A percentile compares a stretch with the other conserved stretches of the same genome.
Conservation (phyloP, 495 filamentous ascomycete species). For the Poronia punctata region DNA sequence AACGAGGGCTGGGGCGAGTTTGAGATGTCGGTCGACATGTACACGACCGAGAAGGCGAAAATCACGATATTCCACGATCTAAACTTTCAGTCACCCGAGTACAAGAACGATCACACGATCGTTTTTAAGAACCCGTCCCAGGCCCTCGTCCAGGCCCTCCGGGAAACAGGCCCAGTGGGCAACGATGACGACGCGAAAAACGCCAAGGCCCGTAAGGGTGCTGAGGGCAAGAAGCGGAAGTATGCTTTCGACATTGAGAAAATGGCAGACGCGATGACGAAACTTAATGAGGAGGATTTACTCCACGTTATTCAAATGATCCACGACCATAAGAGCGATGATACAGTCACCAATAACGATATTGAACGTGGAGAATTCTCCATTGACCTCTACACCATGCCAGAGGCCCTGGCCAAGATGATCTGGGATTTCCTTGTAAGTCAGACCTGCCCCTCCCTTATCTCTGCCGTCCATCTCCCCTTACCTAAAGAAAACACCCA, state of each 20-base stretch:
- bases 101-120: slow-evolving; percentile 76
- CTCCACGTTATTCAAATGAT: slow-evolving; percentile 95
- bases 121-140: slow-evolving; percentile 90
- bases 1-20: slow-evolving; percentile 99
- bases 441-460: neutral
- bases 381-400: slow-evolving; percentile 93
- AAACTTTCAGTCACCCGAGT: slow-evolving; percentile 75
- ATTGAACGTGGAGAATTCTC: slow-evolving; percentile 97
- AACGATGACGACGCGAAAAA: slow-evolving; percentile 59
- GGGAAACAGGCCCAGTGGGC: slow-evolving; percentile 75
- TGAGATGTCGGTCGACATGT: slow-evolving; percentile 81
- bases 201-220: slow-evolving; percentile 49
- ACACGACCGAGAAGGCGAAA: slow-evolving; percentile 78
- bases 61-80: slow-evolving; percentile 77
- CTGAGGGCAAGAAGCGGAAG: slow-evolving; percentile 77
- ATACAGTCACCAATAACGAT: slow-evolving; percentile 96
- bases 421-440: slow-evolving; percentile 77
- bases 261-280: slow-evolving; percentile 85
- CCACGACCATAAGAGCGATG: slow-evolving; percentile 86
- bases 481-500: neutral
- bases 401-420: slow-evolving; percentile 74
- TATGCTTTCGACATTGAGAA: slow-evolving; percentile 89
- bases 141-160: slow-evolving; percentile 63
- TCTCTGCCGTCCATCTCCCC: neutral
- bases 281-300: slow-evolving; percentile 79